Percentiles rank a stretch among this genome's conserved stretches.
These are phyloP conservation scores for Carallia pectinifolia DNA, from an alignment of 345 rosid genomes.

Conservation along the genomic window DNA sequence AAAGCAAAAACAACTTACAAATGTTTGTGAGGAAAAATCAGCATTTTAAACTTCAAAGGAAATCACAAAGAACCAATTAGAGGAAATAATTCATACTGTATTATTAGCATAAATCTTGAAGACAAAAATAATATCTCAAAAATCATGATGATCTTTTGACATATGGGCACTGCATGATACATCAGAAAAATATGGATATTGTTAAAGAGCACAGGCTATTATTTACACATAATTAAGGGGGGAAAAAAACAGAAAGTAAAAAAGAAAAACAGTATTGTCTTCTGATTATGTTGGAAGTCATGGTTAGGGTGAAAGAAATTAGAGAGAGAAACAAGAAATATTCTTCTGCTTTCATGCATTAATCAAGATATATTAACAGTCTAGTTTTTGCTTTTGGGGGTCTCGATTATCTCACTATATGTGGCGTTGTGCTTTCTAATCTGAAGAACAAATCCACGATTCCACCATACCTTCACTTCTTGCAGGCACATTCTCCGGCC, in stretches of 20 bases:
- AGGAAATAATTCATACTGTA: too few relatives aligned
- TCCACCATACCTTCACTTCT: constrained; percentile 70
- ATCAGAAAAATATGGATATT: background rate
- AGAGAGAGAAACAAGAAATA: constrained; percentile 24
- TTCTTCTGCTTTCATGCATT: constrained; percentile 33
- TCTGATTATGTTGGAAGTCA: constrained; percentile 28
- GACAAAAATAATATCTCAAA: too few relatives aligned
- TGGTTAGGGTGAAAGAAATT: constrained; percentile 31
- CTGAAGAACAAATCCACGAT: constrained; percentile 88
- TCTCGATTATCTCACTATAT: background rate
- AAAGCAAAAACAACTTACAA: too few relatives aligned
- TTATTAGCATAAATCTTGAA: too few relatives aligned
- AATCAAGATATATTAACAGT: constrained; percentile 20
- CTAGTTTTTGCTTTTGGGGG: background rate
- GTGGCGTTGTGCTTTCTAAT: constrained; percentile 27
- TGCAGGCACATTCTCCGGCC: constrained; percentile 30
- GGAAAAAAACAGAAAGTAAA: background rate
- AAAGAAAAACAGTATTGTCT: constrained; percentile 1
- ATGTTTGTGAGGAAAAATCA: too few relatives aligned
- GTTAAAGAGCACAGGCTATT: constrained; percentile 7
- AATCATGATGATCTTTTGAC: background rate
- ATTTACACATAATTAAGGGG: constrained; percentile 34
- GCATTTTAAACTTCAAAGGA: too few relatives aligned
- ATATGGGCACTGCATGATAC: background rate
- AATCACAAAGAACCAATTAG: too few relatives aligned